Evolutionary conservation across 2,329 filamentous ascomycete species (phyloP), one percentile per base, ranked within the genome.

Genomic region (Epichloe gansuensis): DNA sequence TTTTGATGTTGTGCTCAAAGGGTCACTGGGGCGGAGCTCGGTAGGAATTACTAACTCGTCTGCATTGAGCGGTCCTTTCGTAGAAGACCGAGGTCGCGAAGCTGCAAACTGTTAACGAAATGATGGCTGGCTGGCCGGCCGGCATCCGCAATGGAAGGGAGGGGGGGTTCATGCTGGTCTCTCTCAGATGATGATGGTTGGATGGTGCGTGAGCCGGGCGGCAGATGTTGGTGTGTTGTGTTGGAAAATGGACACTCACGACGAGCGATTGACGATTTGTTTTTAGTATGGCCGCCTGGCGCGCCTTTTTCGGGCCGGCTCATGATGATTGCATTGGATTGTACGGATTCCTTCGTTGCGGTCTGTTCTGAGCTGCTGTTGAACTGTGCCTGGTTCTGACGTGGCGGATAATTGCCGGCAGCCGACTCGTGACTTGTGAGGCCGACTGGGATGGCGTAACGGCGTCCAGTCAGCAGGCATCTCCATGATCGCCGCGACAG

Each of bases 51-150:
- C 55, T 21, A 13, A 56, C 56, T 54, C 46, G 42, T 57, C 51
- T 23, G 50, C 45, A 6, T 50, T 51, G 31, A 57, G 53, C 12
- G 53, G 54, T 3, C 56, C 54, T 45, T 48, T 56, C 8, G 50
- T 56, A 6, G 51, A 53, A 13, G 54, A 55, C 8, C 51, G 53
- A 23, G 51, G 56, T 45, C 53, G 54, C 36, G 56, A 56, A 27
- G 56, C 56, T 58, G 42, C 3, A 25, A 27, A 3, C 5, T 50
- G 36, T 49, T 21, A 51, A 34, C 36, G 3, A 15, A 7, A 17
- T 23, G 25, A 41, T 21, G n/a, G 27, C 27, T 48, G 34, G 21
- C 34, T 13, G 21, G 3, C 5, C 35, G 23, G 12, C 17, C 31
- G 31, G 31, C 31, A 31, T 11, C 31, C 8, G 1, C 9, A 11